Evolutionary conservation across 805 yeast genomes (phyloP).

Genomic region (Debaryomyces hansenii): DNA sequence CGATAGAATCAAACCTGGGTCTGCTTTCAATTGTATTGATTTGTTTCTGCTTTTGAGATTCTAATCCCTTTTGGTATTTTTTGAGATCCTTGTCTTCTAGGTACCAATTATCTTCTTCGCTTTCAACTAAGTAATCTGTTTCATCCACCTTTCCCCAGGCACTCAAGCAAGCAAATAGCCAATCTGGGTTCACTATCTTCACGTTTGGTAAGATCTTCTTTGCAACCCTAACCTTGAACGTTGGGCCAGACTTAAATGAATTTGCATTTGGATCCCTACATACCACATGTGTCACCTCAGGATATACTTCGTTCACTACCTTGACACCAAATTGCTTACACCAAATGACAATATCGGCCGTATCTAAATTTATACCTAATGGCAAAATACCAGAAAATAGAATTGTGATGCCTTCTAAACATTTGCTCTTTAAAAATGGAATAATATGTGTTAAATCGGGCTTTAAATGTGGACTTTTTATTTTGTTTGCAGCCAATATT

Average conservation of each 20-base stretch:
- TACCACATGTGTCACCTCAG: conserved; percentile 83
- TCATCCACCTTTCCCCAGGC: conserved; percentile 74
- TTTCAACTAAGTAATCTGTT: conserved; percentile 52
- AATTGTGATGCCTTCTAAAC: conserved; percentile 67
- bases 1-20: conserved; percentile 33
- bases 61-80: conserved; percentile 37
- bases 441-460: conserved; percentile 73
- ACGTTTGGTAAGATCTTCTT: conserved; percentile 58
- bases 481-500: conserved; percentile 33
- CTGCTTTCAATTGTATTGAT: conserved; percentile 13
- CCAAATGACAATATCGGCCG: conserved; percentile 91
- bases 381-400: conserved; percentile 91
- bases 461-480: conserved; percentile 12
- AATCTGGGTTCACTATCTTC: conserved; percentile 84
- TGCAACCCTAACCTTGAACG: conserved; percentile 83
- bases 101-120: conserved; percentile 46
- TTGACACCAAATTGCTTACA: conserved; percentile 87
- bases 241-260: conserved; percentile 39
- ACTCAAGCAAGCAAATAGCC: conserved; percentile 86
- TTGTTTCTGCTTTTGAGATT: conserved; percentile 16
- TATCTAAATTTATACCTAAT: conserved; percentile 65
- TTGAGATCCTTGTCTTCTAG: conserved; percentile 46
- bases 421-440: conserved; percentile 69
- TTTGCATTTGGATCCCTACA: conserved; percentile 64
- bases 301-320: conserved; percentile 69